These are phyloP conservation scores for Bassia scoparia DNA, from an alignment of 148 eudicot species.

Conservation along the genomic window DNA sequence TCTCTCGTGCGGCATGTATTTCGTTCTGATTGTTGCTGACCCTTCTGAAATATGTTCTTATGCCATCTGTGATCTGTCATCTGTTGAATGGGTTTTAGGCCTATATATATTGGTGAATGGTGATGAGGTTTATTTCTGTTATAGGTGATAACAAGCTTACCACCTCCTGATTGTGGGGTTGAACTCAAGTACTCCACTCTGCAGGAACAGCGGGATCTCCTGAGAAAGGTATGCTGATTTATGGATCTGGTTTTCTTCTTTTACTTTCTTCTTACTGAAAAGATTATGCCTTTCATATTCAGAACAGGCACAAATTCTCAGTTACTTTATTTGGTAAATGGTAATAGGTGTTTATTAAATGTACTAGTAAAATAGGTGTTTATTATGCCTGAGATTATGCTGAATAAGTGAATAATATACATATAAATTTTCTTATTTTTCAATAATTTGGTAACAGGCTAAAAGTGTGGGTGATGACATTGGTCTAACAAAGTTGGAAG, in stretches of 20 bases:
- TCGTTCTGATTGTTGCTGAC: too few species aligned
- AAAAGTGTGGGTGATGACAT: conserved; percentile 87
- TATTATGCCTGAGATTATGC: too few species aligned
- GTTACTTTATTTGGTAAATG: too few species aligned
- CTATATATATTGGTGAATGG: too few species aligned
- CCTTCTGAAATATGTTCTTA: too few species aligned
- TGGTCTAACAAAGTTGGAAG: conserved; percentile 86
- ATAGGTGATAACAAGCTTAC: conserved; percentile 89
- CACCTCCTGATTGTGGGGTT: conserved; percentile 72
- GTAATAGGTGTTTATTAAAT: too few species aligned
- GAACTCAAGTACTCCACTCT: conserved; percentile 57
- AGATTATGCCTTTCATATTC: neutral
- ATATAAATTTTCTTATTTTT: neutral
- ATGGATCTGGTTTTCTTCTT: neutral
- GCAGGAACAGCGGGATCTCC: conserved; percentile 69
- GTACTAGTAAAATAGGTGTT: too few species aligned
- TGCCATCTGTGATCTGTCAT: too few species aligned
- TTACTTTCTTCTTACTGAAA: neutral
- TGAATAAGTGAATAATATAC: too few species aligned
- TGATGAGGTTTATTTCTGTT: conserved; percentile 8
- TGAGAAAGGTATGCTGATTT: conserved; percentile 49
- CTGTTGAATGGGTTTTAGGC: too few species aligned
- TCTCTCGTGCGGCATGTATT: neutral
- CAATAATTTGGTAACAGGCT: conserved; percentile 39
- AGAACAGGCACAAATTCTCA: neutral